Evolutionary conservation across 805 yeast genomes (phyloP), one percentile per base, ranked within the genome.

Genomic region (Wickerhamomyces bisporus): DNA sequence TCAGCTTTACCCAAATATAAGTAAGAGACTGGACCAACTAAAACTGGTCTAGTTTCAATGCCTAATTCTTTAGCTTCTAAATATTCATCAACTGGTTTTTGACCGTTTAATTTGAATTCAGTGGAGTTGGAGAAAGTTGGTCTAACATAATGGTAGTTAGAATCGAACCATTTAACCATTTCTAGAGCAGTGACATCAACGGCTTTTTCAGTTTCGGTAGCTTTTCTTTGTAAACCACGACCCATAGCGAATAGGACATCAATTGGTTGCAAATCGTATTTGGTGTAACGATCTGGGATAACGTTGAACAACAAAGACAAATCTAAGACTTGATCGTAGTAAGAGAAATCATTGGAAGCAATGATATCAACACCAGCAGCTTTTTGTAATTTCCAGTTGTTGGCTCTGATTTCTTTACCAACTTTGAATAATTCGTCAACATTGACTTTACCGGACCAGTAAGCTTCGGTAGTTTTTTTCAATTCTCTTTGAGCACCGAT

Each of bases 101-200:
- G 73, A 62, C 96, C 95, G 70, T 83, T 87, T 68, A 93, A 84
- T 77, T 93, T 89, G 86, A 93, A 93, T 61, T 81, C 81, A 50
- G 97, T 91, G 55, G 87, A 77, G 77, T 88, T 81, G 41, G 96
- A 85, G 77, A 93, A 89, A 54, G 98, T 93, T 70, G 98, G 98
- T 78, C 98, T 86, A 61, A 93, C 98, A 69, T 93, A 93, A 73
- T 93, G 98, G 86, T 93, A 93, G 87, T 93, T 93, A 51, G 97
- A 86, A 72, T 93, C 98, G 59, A 93, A 93, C 98, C 98, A 93
- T 78, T 93, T 93, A 57, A 93, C 98, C 98, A 93, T 93, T 79
- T 93, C 95, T 65, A 87, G 78, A 58, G 98, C 98, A 48, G 98
- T 91, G 46, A 93, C 98, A 69, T 93, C 98, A 56, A 93, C 96